These are phyloP conservation scores for Pugionium cornutum DNA, from an alignment of 345 rosid genomes.

Conservation along the genomic window DNA sequence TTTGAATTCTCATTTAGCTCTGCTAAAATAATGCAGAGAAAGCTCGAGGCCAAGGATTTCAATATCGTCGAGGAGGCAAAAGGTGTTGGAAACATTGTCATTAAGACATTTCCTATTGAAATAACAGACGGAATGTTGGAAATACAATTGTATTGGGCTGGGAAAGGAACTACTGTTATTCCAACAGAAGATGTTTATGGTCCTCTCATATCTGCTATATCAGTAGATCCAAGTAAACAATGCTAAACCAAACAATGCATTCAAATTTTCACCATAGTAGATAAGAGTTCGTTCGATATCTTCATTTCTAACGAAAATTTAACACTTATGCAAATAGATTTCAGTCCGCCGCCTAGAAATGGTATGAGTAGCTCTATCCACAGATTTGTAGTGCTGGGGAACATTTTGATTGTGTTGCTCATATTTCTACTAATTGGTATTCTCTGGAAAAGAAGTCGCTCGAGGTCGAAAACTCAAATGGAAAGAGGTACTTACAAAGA, in stretches of 20 bases:
- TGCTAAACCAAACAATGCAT: neutral
- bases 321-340: slow-evolving; percentile 7
- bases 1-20: neutral
- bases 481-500: slow-evolving; percentile 35
- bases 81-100: slow-evolving; percentile 46
- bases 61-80: slow-evolving; percentile 50
- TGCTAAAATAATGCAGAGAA: slow-evolving; percentile 40
- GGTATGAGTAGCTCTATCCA: slow-evolving; percentile 2
- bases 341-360: neutral
- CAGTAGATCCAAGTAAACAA: slow-evolving; percentile 41
- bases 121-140: slow-evolving; percentile 44
- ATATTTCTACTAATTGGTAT: slow-evolving; percentile 32
- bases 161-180: slow-evolving; percentile 51
- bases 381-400: neutral
- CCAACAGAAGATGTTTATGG: slow-evolving; percentile 48
- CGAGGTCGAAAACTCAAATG: slow-evolving; percentile 9
- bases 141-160: slow-evolving; percentile 56
- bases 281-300: neutral
- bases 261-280: neutral
- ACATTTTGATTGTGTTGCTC: neutral
- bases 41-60: slow-evolving; percentile 49
- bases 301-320: neutral
- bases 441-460: slow-evolving; percentile 43
- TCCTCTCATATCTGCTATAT: slow-evolving; percentile 60
- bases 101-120: slow-evolving; percentile 23